These are phyloP conservation scores for Triglochin maritima DNA, from an alignment of 106 monocot genomes.

Conservation along the genomic window DNA sequence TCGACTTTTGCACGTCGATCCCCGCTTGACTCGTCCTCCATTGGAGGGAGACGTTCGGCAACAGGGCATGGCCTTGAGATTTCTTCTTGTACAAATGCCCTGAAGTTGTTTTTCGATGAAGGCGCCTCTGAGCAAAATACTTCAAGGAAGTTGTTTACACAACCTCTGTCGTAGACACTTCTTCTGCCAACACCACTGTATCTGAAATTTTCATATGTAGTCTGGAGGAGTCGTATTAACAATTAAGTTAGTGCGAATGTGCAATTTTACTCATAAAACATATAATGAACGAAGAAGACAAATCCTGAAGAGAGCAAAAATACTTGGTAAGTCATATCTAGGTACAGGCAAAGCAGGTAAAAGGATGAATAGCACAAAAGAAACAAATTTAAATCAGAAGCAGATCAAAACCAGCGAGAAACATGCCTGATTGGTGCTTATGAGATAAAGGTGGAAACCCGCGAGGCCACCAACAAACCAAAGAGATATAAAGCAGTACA, in stretches of 20 bases:
- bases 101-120: constrained; percentile 62
- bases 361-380: not conserved
- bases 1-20: constrained; percentile 74
- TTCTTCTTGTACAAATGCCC: constrained; percentile 45
- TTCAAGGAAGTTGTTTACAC: constrained; percentile 62
- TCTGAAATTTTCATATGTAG: constrained; percentile 92
- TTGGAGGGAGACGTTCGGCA: constrained; percentile 3
- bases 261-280: no score
- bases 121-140: constrained; percentile 64
- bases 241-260: not conserved
- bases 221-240: constrained; percentile 26
- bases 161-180: constrained; percentile 60
- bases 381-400: not conserved
- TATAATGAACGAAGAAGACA: no score
- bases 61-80: constrained; percentile 12
- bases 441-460: constrained; percentile 92
- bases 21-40: constrained; percentile 34
- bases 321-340: not conserved
- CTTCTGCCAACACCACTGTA: constrained; percentile 64
- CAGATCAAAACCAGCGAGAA: not conserved
- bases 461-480: constrained; percentile 99
- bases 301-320: not conserved
- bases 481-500: constrained; percentile 62
- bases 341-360: not conserved
- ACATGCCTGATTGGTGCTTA: constrained; percentile 84